Conservation (phyloP, 2,329 filamentous ascomycete genomes). For the Verticillium nubilum region DNA sequence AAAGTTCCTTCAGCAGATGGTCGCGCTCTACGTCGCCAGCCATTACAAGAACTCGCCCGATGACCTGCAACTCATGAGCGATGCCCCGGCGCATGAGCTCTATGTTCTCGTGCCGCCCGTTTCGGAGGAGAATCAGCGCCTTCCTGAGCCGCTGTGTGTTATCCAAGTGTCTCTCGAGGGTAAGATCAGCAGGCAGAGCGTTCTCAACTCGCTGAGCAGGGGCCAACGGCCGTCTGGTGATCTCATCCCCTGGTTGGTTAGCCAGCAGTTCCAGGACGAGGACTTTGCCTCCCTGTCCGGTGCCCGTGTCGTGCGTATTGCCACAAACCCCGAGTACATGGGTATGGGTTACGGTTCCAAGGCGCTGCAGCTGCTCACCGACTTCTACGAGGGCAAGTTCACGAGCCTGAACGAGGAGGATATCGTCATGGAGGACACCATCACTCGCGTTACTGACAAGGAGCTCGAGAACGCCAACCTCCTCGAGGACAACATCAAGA, state of each 20-base stretch:
- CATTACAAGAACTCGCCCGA: constrained; percentile 99
- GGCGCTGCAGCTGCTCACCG: constrained; percentile 77
- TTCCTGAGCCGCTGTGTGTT: constrained; percentile 91
- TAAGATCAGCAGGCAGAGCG: constrained; percentile 87
- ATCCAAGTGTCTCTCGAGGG: constrained; percentile 93
- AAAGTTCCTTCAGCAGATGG: constrained; percentile 96
- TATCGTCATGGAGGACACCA: constrained; percentile 50
- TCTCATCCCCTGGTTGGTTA: constrained; percentile 94
- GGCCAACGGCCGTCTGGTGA: constrained; percentile 88
- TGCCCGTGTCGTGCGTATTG: constrained; percentile 87
- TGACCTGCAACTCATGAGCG: constrained; percentile 97
- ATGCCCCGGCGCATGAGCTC: constrained; percentile 92
- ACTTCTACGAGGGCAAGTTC: constrained; percentile 95
- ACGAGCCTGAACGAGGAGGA: constrained; percentile 68
- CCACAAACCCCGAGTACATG: constrained; percentile 90
- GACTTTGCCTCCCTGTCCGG: constrained; percentile 93
- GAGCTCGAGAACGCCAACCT: constrained; percentile 74
- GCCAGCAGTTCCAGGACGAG: constrained; percentile 96
- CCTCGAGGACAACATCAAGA: constrained; percentile 80
- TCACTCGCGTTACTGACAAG: constrained; percentile 74
- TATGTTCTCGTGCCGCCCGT: constrained; percentile 90
- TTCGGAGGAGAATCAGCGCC: constrained; percentile 65
- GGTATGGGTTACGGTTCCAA: constrained; percentile 91
- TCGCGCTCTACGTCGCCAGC: constrained; percentile 92
- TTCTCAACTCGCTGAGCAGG: constrained; percentile 81